Evolutionary conservation across 441 rosid genomes (phyloP), one percentile per base, ranked within the genome.

Genomic region (Adansonia gregorii): DNA sequence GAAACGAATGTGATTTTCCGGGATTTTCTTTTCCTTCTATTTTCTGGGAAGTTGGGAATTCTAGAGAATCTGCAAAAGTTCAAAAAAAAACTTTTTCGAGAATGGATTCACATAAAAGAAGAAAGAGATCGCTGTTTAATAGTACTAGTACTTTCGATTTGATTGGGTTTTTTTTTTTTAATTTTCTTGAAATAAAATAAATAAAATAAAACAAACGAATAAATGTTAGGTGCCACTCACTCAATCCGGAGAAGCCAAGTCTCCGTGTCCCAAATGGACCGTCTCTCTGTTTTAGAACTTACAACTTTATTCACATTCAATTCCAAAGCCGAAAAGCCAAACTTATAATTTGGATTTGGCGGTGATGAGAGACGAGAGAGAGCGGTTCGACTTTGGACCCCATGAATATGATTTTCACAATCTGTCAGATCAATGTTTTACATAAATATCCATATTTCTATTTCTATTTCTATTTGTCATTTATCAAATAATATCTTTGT

Each of bases 11-110:
- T 56, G 81, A 85, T 70, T 65, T 77, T 17, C n/a, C 46, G 10
- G 63, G 81, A 68, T 73, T 39, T 51, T 55, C 20, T 51, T 70
- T n/a, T 8, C 52, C 12, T 48, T 27, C 52, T 12, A 2, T 22
- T 68, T 70, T 41, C 66, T 73, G 78, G 77, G 12, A n/a, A 52
- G 69, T 20, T n/a, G 81, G 27, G 83, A 83, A 78, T 85, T 75
- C 55, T 66, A 66, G 82, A 81, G 80, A 81, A 79, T 52, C 58
- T 48, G 22, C 22, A 79, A 76, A 31, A 76, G 49, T 12, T 0
- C 20, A 1, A 59, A 20, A 8, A 2, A 12, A 51, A n/a, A 55
- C 75, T 54, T 78, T 79, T 78, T 77, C 72, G 77, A 76, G 80
- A 76, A 67, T 71, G 74, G 64, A 75, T 77, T 78, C 86, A 43